These are phyloP conservation scores for Trichoderma koningiopsis DNA, from an alignment of 2,329 filamentous ascomycete species.

Conservation along the genomic window DNA sequence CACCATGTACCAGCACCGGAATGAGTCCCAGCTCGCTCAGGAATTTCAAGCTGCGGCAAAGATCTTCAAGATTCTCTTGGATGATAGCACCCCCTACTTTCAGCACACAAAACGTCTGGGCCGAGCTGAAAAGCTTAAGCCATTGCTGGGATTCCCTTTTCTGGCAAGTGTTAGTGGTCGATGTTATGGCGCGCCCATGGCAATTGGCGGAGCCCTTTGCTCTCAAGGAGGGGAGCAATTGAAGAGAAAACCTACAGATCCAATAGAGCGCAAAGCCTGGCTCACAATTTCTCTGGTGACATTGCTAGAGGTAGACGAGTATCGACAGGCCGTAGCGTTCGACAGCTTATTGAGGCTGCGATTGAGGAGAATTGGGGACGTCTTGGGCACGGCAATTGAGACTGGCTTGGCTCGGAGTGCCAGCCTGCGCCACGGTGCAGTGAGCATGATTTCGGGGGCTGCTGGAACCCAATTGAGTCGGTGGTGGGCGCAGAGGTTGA, in stretches of 20 bases:
- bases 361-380: background rate
- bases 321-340: background rate
- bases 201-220: background rate
- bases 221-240: background rate
- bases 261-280: background rate
- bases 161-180: background rate
- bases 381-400: background rate
- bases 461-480: background rate
- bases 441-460: background rate
- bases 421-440: background rate
- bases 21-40: background rate
- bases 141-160: background rate
- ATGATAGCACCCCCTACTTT: constrained; percentile 5
- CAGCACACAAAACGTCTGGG: background rate
- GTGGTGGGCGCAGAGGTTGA: background rate
- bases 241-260: background rate
- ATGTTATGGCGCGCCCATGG: background rate
- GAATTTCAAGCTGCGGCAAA: background rate
- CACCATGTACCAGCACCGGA: background rate
- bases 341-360: background rate
- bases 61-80: background rate
- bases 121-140: background rate
- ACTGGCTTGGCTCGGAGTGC: background rate
- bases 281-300: background rate
- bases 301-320: background rate